These are phyloP conservation scores for Coemansia sp. DNA, from an alignment of 192 early-diverging fungal genomes.

Conservation along the genomic window DNA sequence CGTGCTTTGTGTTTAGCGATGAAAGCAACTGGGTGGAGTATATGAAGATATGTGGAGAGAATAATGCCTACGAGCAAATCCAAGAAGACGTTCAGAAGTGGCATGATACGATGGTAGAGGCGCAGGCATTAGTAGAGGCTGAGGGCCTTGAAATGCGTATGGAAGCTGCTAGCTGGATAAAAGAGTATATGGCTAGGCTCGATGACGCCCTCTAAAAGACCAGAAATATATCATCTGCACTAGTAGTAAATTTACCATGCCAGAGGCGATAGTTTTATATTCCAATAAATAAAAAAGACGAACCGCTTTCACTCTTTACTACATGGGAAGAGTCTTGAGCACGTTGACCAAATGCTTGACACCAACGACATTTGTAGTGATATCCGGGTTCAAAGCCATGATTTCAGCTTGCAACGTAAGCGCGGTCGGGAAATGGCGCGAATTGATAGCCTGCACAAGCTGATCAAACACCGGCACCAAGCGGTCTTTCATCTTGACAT, in stretches of 20 bases:
- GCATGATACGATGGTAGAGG: too few species aligned
- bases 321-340: conserved; percentile 41
- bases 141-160: too few species aligned
- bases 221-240: too few species aligned
- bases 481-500: conserved; percentile 64
- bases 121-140: too few species aligned
- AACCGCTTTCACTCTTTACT: background rate
- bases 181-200: too few species aligned
- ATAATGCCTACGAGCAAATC: too few species aligned
- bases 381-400: conserved; percentile 68
- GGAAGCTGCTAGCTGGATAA: too few species aligned
- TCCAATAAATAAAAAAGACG: background rate
- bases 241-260: background rate
- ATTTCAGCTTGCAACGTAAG: conserved; percentile 68
- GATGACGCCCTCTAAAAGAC: too few species aligned
- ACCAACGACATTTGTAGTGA: conserved; percentile 66
- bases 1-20: too few species aligned
- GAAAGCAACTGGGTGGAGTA: too few species aligned
- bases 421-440: conserved; percentile 59
- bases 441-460: conserved; percentile 64
- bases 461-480: conserved; percentile 60
- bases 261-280: background rate
- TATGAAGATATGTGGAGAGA: too few species aligned
- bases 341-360: conserved; percentile 72
- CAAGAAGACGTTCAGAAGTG: too few species aligned